phyloP scores from a whole-genome alignment of 1,139 yeast genomes.

The Wickerhamiella pararugosa region DNA sequence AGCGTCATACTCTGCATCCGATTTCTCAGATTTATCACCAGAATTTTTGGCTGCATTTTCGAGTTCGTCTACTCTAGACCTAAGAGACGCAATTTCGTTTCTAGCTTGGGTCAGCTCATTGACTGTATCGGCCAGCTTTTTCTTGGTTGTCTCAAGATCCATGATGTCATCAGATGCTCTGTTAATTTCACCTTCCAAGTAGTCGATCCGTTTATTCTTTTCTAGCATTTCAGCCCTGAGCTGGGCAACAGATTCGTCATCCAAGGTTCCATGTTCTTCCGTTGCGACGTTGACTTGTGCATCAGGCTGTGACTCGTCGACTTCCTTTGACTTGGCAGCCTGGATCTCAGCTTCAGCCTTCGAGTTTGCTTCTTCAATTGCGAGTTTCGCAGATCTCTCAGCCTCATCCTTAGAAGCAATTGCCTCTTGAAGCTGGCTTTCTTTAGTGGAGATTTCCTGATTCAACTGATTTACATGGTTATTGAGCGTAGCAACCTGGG shows the following conservation, averaged over 20 bases:
- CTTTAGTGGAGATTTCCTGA: not conserved
- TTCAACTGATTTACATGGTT: not conserved
- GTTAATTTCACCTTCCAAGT: conserved; percentile 13
- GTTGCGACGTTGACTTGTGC: no score
- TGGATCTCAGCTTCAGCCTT: no score
- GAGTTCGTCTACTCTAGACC: conserved; percentile 4
- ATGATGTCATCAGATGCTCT: conserved; percentile 9
- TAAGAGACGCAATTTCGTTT: conserved; percentile 9
- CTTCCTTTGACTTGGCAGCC: no score
- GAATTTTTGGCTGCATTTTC: conserved; percentile 11
- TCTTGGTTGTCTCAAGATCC: conserved; percentile 8
- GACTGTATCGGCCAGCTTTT: conserved; percentile 10
- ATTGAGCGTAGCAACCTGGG: not conserved
- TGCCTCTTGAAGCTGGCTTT: not conserved
- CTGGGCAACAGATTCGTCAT: not conserved
- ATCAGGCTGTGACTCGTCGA: no score
- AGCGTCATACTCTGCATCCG: conserved; percentile 14
- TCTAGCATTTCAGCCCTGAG: conserved; percentile 6
- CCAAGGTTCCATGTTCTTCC: no score
- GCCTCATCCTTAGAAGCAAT: not conserved
- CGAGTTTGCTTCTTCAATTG: no score
- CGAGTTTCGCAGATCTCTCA: not conserved
- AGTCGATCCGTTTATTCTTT: conserved; percentile 13
- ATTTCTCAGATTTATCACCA: conserved; percentile 12
- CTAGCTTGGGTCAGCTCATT: conserved; percentile 10